Base-by-base conservation (phyloP, 1,284 basidiomycete genomes). In the Pseudozyma hubeiensis region DNA sequence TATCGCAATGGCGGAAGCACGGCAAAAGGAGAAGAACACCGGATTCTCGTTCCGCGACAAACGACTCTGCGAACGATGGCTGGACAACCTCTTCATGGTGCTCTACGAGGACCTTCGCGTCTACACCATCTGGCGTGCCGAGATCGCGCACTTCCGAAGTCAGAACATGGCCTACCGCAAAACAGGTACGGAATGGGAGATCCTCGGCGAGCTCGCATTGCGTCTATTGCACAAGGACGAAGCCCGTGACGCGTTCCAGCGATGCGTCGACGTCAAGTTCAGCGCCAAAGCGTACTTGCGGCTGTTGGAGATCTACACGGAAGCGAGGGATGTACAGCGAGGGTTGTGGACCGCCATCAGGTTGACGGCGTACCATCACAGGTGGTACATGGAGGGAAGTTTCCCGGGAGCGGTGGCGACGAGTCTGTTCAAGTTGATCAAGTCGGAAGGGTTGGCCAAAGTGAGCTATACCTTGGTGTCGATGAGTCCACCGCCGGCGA, bases 31-130 rank as follows among this genome's bases (percentile, higher is more conserved):
- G 34, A 64, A 64, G 52, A 63, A 70, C 9, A 17, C 92, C 63
- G 87, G 91, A 5, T 93, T 93, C 81, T 93, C 94, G 35, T 97
- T 99, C 85, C 94, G 90, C 80, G 97, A 95, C 85, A 99, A 99
- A 87, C 88, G 97, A 37, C 86, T 99, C 33, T 99, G 97, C 84
- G 96, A 99, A 84, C 88, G 97, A 51, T 99, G 96, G 96, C 88
- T 99, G 54, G 96, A 98, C 84, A 99, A 99, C 80, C 85, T 99
- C 58, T 99, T 99, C 87, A 95, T 99, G 93, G 94, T 98, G 2
- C 87, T 98, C 5, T 98, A 98, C 84, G 95, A 98, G 91, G 96
- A 99, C 84, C 87, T 99, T 51, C 90, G 97, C n/a, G 93, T 99
- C 11, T 99, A 96, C 91, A 99, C 97, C 0, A 99, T 99, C 82